phyloP scores from a whole-genome alignment of 257 asterid genomes.

The Solanum tacnaense region DNA sequence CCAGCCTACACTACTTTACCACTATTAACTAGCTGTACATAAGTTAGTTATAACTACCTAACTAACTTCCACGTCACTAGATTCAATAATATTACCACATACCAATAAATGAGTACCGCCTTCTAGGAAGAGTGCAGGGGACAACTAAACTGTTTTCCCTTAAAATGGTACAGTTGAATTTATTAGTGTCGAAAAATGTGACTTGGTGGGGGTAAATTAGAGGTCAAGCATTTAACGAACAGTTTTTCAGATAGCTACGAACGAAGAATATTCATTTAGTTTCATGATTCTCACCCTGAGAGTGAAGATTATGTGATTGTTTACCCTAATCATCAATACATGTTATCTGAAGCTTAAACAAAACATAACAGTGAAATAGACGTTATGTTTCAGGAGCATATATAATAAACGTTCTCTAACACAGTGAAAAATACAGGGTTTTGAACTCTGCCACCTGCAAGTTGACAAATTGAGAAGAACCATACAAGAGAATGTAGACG shows the following conservation, averaged over 20 bases:
- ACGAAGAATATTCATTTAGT: background rate
- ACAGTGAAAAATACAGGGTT: slow-evolving; percentile 47
- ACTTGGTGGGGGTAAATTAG: too few species aligned
- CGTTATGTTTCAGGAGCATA: too few species aligned
- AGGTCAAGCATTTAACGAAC: background rate
- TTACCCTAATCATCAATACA: slow-evolving; percentile 22
- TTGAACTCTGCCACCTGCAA: slow-evolving; percentile 61
- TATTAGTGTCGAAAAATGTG: too few species aligned
- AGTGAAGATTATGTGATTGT: background rate
- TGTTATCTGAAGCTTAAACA: slow-evolving; percentile 74
- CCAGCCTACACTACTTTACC: too few species aligned
- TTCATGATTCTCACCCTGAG: background rate
- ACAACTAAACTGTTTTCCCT: background rate
- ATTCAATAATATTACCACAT: background rate
- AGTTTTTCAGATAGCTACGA: background rate
- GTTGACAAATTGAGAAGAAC: background rate
- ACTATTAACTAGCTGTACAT: too few species aligned
- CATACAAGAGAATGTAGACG: background rate
- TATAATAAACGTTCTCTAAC: slow-evolving; percentile 27
- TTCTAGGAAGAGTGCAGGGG: background rate
- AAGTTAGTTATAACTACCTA: too few species aligned
- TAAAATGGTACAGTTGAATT: background rate
- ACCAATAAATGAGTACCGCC: background rate
- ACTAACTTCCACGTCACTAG: too few species aligned
- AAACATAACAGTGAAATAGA: slow-evolving; percentile 25